These are phyloP conservation scores for Mycosphaerella arachidis DNA, from an alignment of 2,329 filamentous ascomycete species.

Conservation along the genomic window DNA sequence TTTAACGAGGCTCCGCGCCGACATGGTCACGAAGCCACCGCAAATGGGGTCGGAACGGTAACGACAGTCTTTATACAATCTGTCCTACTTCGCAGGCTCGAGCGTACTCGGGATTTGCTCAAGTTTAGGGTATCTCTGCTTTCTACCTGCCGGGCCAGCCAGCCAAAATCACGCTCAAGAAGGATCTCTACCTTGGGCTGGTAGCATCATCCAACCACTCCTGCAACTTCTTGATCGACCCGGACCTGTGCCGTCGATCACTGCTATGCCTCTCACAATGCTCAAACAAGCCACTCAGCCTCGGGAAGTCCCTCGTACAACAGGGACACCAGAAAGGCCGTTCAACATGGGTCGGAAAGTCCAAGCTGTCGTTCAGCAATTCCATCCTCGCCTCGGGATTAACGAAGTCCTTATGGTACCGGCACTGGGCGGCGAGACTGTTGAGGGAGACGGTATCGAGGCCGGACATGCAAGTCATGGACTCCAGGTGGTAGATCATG, in stretches of 20 bases:
- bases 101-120: background rate
- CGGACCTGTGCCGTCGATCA: background rate
- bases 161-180: background rate
- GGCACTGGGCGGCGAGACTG: constrained; percentile 11
- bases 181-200: background rate
- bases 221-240: background rate
- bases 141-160: background rate
- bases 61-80: background rate
- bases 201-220: constrained; percentile 2
- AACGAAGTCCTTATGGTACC: constrained; percentile 11
- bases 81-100: background rate
- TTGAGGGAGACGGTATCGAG: constrained; percentile 5
- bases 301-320: background rate
- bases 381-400: background rate
- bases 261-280: background rate
- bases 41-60: background rate
- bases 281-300: constrained; percentile 1
- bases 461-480: constrained; percentile 8
- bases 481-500: constrained; percentile 17
- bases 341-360: background rate
- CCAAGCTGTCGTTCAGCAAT: background rate
- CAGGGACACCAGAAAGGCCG: constrained; percentile 5
- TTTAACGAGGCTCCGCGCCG: too few relatives aligned
- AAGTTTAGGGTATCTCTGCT: background rate
- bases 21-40: too few relatives aligned